Evolutionary conservation across 2,329 filamentous ascomycete genomes (phyloP).

Genomic region (Talaromyces sp.): DNA sequence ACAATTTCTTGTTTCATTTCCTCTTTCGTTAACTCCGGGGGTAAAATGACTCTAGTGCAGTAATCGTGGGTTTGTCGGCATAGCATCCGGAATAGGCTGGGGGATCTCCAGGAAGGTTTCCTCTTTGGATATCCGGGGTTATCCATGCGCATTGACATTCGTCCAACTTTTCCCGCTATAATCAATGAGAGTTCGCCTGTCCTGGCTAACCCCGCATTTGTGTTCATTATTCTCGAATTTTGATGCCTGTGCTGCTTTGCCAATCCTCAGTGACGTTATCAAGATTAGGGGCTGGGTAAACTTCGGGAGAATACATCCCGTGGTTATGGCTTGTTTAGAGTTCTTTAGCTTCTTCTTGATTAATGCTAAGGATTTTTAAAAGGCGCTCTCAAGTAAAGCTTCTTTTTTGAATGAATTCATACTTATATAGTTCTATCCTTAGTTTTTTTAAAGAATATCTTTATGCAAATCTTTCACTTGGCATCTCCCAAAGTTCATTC

Average conservation of each 20-base stretch:
- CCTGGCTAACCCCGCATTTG: background rate
- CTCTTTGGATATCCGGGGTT: background rate
- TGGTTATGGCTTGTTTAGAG: background rate
- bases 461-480: no score
- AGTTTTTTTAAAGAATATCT: no score
- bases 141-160: background rate
- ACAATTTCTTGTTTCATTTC: background rate
- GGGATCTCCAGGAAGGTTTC: background rate
- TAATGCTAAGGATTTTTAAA: background rate
- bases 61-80: background rate
- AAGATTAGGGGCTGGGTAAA: constrained; percentile 7
- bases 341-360: background rate
- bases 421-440: no score
- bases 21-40: background rate
- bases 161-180: background rate
- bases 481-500: no score
- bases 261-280: background rate
- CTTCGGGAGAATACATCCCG: constrained; percentile 2
- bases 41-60: background rate
- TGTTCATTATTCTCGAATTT: background rate
- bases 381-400: background rate
- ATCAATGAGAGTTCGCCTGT: background rate
- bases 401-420: background rate
- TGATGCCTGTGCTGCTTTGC: background rate
- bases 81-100: background rate